These are phyloP conservation scores for Geotrichum candidum DNA, from an alignment of 1,139 yeast genomes.

Conservation along the genomic window DNA sequence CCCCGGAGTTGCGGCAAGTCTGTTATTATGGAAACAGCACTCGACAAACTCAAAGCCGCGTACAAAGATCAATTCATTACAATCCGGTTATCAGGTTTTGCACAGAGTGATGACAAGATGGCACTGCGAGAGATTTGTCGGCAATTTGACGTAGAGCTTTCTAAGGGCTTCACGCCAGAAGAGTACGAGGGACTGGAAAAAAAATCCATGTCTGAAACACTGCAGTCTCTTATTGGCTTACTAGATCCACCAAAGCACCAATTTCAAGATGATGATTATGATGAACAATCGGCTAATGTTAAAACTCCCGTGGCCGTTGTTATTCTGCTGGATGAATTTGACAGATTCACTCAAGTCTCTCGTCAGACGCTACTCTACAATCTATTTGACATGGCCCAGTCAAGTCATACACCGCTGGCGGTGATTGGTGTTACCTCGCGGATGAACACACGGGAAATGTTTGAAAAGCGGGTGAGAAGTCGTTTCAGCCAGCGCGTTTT, in stretches of 20 bases:
- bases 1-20: constrained; percentile 79
- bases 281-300: constrained; percentile 23
- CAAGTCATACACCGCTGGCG: constrained; percentile 65
- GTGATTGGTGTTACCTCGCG: constrained; percentile 77
- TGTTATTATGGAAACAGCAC: constrained; percentile 51
- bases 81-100: constrained; percentile 60
- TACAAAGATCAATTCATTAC: constrained; percentile 48
- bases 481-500: constrained; percentile 79
- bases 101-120: constrained; percentile 67
- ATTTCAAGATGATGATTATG: constrained; percentile 26
- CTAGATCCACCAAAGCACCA: constrained; percentile 28
- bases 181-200: constrained; percentile 36
- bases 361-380: constrained; percentile 84
- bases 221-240: constrained; percentile 44
- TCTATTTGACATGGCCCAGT: constrained; percentile 75
- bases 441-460: constrained; percentile 65
- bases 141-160: constrained; percentile 56
- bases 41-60: constrained; percentile 41
- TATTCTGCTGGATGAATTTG: constrained; percentile 80
- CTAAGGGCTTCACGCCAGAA: constrained; percentile 17
- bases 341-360: constrained; percentile 53
- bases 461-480: constrained; percentile 88
- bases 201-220: constrained; percentile 48
- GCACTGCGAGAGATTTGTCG: constrained; percentile 84
- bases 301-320: constrained; percentile 49